Base-by-base conservation (phyloP, 129 eudicot genomes). In the Centella asiatica region DNA sequence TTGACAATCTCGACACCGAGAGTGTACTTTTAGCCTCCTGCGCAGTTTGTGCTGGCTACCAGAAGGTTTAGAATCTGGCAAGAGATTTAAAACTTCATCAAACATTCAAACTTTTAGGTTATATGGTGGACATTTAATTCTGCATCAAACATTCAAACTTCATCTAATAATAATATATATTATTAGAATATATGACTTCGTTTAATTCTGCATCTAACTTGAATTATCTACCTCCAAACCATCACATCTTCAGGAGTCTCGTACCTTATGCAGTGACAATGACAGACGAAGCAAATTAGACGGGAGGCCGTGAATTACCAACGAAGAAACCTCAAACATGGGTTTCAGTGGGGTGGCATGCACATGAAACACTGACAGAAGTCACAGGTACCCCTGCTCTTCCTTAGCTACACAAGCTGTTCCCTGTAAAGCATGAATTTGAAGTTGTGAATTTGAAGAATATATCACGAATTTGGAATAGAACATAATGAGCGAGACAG, bases 381-480 rank as follows among this genome's bases (percentile, higher is more conserved):
- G 73, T 80, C 74, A 92, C 65, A 70, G 77, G 44, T 48, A 95
- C 96, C 96, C 96, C 76, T 76, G 57, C 82, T 88, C 80, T 92
- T 78, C 78, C 65, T 55, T 68, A 92, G 79, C 53, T 71, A 75
- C 68, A 82, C 88, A 73, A 87, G 83, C 81, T 87, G 95, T 56
- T 78, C 90, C 96, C 99, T 92, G 96, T 80, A 82, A 72, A 69
- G 57, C 84, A 92, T n/a, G n/a, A n/a, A n/a, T n/a, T n/a, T n/a
- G n/a, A n/a, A n/a, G n/a, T n/a, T n/a, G n/a, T n/a, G n/a, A n/a
- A n/a, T n/a, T n/a, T n/a, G n/a, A n/a, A n/a, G n/a, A n/a, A n/a
- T n/a, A n/a, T n/a, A n/a, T n/a, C n/a, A n/a, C n/a, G n/a, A n/a
- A n/a, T n/a, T n/a, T n/a, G n/a, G n/a, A n/a, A n/a, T n/a, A n/a